phyloP scores from a whole-genome alignment of 83 land plant species.

The Diphasiastrum complanatum region DNA sequence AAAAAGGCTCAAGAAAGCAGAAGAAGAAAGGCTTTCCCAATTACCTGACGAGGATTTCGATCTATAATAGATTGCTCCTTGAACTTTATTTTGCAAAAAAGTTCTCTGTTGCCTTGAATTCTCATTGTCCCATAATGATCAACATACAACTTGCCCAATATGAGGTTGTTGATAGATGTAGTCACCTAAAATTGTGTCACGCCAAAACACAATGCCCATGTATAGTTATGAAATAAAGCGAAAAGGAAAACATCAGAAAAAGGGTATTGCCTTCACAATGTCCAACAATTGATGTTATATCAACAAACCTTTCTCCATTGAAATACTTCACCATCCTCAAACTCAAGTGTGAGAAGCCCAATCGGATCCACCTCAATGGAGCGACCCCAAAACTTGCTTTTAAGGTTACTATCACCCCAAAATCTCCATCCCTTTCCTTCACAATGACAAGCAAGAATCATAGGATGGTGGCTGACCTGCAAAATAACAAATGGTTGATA shows the following conservation, averaged over 20 bases:
- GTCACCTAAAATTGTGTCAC: constrained; percentile 10
- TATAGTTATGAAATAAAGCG: too few species aligned
- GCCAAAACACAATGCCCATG: too few species aligned
- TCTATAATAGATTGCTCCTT: constrained; percentile 12
- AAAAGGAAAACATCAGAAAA: too few species aligned
- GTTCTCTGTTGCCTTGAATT: constrained; percentile 7
- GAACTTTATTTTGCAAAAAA: constrained; percentile 10
- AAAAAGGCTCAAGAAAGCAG: too few species aligned
- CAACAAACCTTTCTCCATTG: constrained; percentile 14
- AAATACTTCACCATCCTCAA: constrained; percentile 14
- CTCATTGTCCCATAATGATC: constrained; percentile 16
- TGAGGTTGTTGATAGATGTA: constrained; percentile 10
- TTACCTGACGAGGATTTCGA: constrained; percentile 11
- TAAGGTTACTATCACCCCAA: constrained; percentile 13
- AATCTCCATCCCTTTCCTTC: constrained; percentile 11
- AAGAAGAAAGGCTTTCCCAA: neutral
- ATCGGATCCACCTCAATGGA: constrained; percentile 9
- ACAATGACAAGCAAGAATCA: constrained; percentile 15
- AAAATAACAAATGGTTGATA: too few species aligned
- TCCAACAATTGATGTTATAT: neutral
- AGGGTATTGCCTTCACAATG: too few species aligned
- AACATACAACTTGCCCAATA: constrained; percentile 12
- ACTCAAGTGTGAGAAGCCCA: constrained; percentile 7
- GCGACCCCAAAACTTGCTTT: constrained; percentile 17
- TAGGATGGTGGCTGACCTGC: constrained; percentile 16